A percentile compares a stretch with the other conserved stretches of the same genome.
Evolutionary conservation across 352 stramenopile genomes (phyloP).

Genomic region (Pythium phragmiticola): DNA sequence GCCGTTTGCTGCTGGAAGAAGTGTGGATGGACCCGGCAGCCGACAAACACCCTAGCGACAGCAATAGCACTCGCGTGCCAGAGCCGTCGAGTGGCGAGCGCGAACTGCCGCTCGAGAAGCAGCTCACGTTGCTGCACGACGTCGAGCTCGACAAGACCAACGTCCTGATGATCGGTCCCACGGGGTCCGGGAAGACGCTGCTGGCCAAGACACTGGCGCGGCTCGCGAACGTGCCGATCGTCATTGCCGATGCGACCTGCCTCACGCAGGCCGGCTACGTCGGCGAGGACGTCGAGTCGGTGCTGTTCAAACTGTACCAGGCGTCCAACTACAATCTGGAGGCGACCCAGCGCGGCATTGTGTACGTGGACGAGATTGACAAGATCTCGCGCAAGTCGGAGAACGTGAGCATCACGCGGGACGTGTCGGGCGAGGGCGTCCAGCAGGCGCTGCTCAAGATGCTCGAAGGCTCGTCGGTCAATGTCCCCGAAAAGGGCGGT

Average conservation of each 20-base stretch:
- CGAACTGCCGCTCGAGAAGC: conserved; percentile 44
- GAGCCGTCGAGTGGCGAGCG: conserved; percentile 14
- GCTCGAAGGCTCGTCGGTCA: conserved; percentile 96
- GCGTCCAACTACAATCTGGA: conserved; percentile 96
- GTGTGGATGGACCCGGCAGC: conserved; percentile 40
- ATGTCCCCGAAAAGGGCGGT: conserved; percentile 96
- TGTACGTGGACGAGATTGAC: conserved; percentile 99
- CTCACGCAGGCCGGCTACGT: conserved; percentile 98
- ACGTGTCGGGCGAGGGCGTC: conserved; percentile 97
- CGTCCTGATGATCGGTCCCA: conserved; percentile 94
- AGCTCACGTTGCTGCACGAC: conserved; percentile 66
- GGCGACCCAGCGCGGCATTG: conserved; percentile 94
- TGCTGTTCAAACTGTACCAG: conserved; percentile 98
- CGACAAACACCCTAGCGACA: background rate
- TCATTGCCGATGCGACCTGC: conserved; percentile 97
- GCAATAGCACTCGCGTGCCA: background rate
- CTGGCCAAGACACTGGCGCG: conserved; percentile 96
- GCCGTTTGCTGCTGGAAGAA: conserved; percentile 63
- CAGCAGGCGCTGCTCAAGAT: conserved; percentile 99
- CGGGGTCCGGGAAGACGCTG: conserved; percentile 96
- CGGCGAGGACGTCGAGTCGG: conserved; percentile 97
- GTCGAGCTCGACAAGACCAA: conserved; percentile 99
- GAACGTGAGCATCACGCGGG: conserved; percentile 93
- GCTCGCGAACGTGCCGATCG: conserved; percentile 96
- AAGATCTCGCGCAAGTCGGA: conserved; percentile 94